Evolutionary conservation across 202 grass and related monocot species (phyloP), one percentile per base, ranked within the genome.

Genomic region (Eragrostis tef): DNA sequence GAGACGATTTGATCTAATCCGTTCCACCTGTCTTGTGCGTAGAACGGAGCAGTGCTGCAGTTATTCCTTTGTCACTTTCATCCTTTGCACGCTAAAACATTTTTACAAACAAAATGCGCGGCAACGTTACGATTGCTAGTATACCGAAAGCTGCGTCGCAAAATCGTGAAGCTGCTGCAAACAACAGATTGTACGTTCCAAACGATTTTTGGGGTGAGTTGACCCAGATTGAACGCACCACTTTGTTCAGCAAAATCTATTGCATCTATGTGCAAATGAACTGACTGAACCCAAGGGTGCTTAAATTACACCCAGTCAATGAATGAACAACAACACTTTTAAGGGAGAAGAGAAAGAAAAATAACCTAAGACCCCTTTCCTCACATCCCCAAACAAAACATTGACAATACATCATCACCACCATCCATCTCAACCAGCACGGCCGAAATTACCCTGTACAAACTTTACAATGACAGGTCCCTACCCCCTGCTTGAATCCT

Each of bases 391-490:
- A 56, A 70, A n/a, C 51, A 77, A 81, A 81, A 71, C 29, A 67
- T 79, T 27, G 45, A 79, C 74, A 79, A 29, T 78, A 81, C 77
- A 87, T 22, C 71, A 84, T 67, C 70, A 80, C 62, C 81, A 70
- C 56, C 54, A 36, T 83, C 84, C 78, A 70, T 62, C 64, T 81
- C 71, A 81, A 54, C 81, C 65, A 57, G 64, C 52, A 87, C 64
- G 79, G 66, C 86, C 76, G 21, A 82, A 86, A 86, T 60, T 85
- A 86, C 85, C 89, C 87, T 98, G 88, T 96, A 93, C 89, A 95
- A 87, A 94, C 85, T 91, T 90, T 93, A 93, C 89, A 93, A 88
- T 85, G 81, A 88, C 77, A 81, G 85, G 87, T 64, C 14, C 44
- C 90, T 58, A 88, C 83, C 21, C n/a, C 52, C 67, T 78, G 48